Evolutionary conservation across 2,329 filamentous ascomycete genomes (phyloP).

Genomic region (Pestalotiopsis sp.): DNA sequence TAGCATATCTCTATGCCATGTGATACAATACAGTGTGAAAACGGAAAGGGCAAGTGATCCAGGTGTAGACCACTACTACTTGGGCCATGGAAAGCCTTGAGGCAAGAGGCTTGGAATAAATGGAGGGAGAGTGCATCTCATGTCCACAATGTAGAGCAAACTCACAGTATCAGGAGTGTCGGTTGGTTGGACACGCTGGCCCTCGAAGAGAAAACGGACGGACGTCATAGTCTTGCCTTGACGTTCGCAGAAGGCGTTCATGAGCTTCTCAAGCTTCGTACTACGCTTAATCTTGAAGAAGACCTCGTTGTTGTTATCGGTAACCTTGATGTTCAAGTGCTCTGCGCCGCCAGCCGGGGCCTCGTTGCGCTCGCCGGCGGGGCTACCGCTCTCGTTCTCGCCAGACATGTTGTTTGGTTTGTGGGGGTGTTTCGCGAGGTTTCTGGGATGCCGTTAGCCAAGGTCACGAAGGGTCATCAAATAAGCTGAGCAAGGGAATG

Average conservation of each 20-base stretch:
- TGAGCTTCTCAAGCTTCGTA: slow-evolving; percentile 94
- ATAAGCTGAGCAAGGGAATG: neutral
- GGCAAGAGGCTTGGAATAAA: neutral
- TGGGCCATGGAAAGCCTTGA: slow-evolving; percentile 9
- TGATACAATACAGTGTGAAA: too few species aligned
- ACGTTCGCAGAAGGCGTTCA: slow-evolving; percentile 96
- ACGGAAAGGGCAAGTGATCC: too few species aligned
- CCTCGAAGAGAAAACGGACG: slow-evolving; percentile 94
- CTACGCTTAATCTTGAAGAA: slow-evolving; percentile 99
- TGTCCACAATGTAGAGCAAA: slow-evolving; percentile 24
- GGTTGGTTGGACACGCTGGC: slow-evolving; percentile 83
- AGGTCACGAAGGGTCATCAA: neutral
- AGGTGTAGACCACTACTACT: neutral
- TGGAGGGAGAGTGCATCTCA: neutral
- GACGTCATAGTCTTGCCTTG: slow-evolving; percentile 85
- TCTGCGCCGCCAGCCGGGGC: slow-evolving; percentile 60
- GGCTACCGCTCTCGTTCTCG: slow-evolving; percentile 53
- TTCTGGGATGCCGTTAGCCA: slow-evolving; percentile 16
- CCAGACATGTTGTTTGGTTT: slow-evolving; percentile 45
- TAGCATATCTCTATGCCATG: too few species aligned
- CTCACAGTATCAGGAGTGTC: slow-evolving; percentile 92
- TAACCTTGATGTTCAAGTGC: slow-evolving; percentile 99
- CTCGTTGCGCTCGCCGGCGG: slow-evolving; percentile 41
- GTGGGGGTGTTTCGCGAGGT: neutral
- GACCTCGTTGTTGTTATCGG: slow-evolving; percentile 98